Percentiles rank a stretch among this genome's conserved stretches.
phyloP scores from a whole-genome alignment of 2,329 filamentous ascomycete species.

The Lecanoromycetidae sp. region DNA sequence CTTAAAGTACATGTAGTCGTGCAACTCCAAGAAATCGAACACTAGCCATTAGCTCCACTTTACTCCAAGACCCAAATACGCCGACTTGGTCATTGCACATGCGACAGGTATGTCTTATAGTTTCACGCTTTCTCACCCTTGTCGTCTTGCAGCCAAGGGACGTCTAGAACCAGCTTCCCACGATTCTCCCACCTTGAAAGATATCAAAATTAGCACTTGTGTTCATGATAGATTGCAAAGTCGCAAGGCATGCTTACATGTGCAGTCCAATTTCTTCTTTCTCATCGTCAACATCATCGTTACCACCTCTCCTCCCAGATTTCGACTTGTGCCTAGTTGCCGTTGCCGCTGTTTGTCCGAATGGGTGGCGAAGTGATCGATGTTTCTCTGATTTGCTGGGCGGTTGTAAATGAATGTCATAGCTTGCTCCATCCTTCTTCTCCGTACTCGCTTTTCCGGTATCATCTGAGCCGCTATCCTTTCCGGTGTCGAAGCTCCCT shows the following conservation, averaged over 20 bases:
- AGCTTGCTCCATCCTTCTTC: not conserved
- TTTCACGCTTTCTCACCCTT: no score
- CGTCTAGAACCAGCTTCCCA: conserved; percentile 4
- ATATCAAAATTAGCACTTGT: no score
- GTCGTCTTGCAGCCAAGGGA: conserved; percentile 6
- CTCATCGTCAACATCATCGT: not conserved
- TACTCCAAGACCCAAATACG: no score
- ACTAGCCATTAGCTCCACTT: no score
- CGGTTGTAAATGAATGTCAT: not conserved
- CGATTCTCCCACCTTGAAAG: conserved; percentile 9
- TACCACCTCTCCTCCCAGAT: not conserved
- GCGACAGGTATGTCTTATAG: no score
- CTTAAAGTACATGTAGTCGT: no score
- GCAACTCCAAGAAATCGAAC: no score
- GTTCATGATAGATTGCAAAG: no score
- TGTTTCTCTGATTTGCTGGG: not conserved
- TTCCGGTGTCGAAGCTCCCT: not conserved
- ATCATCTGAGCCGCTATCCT: not conserved
- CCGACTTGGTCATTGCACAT: no score
- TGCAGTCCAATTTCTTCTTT: conserved; percentile 7
- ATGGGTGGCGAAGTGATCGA: not conserved
- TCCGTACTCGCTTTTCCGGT: not conserved
- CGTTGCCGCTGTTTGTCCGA: not conserved
- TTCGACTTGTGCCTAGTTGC: not conserved
- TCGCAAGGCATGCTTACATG: no score